Evolutionary conservation across 2,329 filamentous ascomycete genomes (phyloP).

Genomic region (Fusarium robinianum): DNA sequence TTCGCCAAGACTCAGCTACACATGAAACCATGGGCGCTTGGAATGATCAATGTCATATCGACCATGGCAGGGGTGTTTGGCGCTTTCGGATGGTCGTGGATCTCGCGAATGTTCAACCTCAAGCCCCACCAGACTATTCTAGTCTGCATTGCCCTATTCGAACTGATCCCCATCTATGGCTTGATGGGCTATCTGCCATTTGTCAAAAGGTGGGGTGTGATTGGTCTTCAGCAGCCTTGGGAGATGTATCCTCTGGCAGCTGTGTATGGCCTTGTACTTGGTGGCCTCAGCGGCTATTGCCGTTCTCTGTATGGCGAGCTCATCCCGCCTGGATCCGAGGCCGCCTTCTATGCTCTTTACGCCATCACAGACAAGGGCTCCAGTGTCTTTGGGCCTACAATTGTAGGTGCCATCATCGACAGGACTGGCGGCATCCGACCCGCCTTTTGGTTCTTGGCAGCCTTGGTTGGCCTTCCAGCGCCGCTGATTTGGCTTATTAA

Average conservation of each 20-base stretch:
- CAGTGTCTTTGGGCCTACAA: conserved; percentile 89
- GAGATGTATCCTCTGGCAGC: conserved; percentile 95
- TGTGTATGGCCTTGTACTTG: conserved; percentile 90
- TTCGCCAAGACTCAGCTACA: conserved; percentile 93
- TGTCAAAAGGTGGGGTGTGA: conserved; percentile 71
- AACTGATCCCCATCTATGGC: conserved; percentile 90
- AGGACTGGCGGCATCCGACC: conserved; percentile 77
- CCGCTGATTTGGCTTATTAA: conserved; percentile 85
- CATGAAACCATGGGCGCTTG: conserved; percentile 87
- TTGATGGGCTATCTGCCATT: conserved; percentile 85
- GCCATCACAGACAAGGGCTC: conserved; percentile 98
- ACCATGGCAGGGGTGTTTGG: conserved; percentile 83
- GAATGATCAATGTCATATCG: conserved; percentile 90
- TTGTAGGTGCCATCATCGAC: conserved; percentile 93
- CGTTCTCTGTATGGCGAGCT: conserved; percentile 90
- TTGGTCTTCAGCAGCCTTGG: conserved; percentile 91
- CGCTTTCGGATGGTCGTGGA: conserved; percentile 84
- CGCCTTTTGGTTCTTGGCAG: conserved; percentile 89
- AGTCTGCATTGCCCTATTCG: conserved; percentile 87
- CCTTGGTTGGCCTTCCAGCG: conserved; percentile 81
- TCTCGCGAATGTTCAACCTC: conserved; percentile 72
- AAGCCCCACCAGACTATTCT: conserved; percentile 86
- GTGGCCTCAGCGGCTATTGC: conserved; percentile 91
- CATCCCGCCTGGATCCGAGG: conserved; percentile 91
- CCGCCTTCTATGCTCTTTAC: conserved; percentile 94